phyloP scores from a whole-genome alignment of 1,139 yeast genomes.

The Torulaspora pretoriensis region DNA sequence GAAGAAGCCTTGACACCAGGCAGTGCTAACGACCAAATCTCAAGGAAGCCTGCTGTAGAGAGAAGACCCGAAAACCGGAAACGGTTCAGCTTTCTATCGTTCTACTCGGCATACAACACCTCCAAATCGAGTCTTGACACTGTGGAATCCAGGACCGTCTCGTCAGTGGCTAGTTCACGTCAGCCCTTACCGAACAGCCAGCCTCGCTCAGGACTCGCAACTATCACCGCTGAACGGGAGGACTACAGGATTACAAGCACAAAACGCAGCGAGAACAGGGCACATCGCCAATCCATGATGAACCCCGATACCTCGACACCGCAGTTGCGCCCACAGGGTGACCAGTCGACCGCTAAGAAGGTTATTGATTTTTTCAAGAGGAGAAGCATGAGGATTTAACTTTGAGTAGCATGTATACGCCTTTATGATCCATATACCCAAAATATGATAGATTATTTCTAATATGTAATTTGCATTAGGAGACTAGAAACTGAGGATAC shows the following conservation, averaged over 20 bases:
- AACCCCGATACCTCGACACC: constrained; percentile 8
- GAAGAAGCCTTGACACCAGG: constrained; percentile 3
- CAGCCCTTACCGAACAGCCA: constrained; percentile 3
- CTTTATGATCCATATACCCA: constrained; percentile 5
- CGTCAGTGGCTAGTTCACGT: constrained; percentile 3
- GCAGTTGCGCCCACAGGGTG: constrained; percentile 18
- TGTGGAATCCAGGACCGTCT: constrained; percentile 7
- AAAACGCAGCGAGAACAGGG: constrained; percentile 1
- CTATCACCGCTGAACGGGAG: not conserved
- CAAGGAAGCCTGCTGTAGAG: constrained; percentile 3
- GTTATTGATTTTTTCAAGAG: constrained; percentile 80
- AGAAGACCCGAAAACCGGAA: constrained; percentile 16
- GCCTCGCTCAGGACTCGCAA: not conserved
- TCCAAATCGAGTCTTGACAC: constrained; percentile 26
- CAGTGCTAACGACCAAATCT: not conserved
- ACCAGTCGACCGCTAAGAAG: constrained; percentile 66
- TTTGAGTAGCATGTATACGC: constrained; percentile 3
- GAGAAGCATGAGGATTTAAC: constrained; percentile 49
- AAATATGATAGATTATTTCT: constrained; percentile 6
- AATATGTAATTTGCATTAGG: constrained; percentile 15
- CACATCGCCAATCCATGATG: constrained; percentile 24
- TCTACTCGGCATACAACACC: constrained; percentile 26
- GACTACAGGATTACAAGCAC: not conserved
- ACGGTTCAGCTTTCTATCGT: constrained; percentile 31
- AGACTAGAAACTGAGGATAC: constrained; percentile 19